Percentiles rank a stretch among this genome's conserved stretches.
Conservation (phyloP, 2,329 filamentous ascomycete genomes). For the Aureobasidium uvarum region DNA sequence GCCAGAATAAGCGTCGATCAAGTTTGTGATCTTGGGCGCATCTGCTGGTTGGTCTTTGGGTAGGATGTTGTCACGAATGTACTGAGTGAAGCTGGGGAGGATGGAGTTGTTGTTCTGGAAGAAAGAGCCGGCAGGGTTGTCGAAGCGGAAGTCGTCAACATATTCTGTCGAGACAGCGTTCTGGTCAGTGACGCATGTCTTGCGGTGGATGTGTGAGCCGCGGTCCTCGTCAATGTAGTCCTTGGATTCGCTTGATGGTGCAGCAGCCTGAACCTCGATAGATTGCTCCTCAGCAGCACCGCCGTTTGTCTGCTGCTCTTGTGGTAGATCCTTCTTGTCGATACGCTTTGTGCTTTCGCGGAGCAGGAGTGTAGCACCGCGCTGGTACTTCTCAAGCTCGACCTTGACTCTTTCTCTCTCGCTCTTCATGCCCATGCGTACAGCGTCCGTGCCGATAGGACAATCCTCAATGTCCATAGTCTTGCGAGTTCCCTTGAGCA, state of each 20-base stretch:
- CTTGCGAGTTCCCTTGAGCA: conserved; percentile 72
- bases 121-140: conserved; percentile 89
- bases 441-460: conserved; percentile 85
- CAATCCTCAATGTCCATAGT: conserved; percentile 97
- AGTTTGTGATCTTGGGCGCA: conserved; percentile 64
- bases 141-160: conserved; percentile 78
- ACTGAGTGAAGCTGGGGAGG: conserved; percentile 78
- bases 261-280: conserved; percentile 28
- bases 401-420: conserved; percentile 74
- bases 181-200: conserved; percentile 84
- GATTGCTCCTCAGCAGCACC: conserved; percentile 31
- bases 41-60: conserved; percentile 44
- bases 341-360: conserved; percentile 78
- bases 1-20: conserved; percentile 97
- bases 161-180: conserved; percentile 85
- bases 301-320: conserved; percentile 32
- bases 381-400: conserved; percentile 69
- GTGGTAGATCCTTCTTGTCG: conserved; percentile 44
- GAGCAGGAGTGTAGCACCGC: conserved; percentile 83
- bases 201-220: conserved; percentile 68
- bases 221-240: conserved; percentile 56
- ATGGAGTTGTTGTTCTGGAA: conserved; percentile 99
- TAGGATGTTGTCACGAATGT: conserved; percentile 77
- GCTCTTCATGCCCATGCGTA: conserved; percentile 72
- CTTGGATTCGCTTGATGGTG: conserved; percentile 41